phyloP scores from a whole-genome alignment of 768 basidiomycete species.

The Podaxis sp. region DNA sequence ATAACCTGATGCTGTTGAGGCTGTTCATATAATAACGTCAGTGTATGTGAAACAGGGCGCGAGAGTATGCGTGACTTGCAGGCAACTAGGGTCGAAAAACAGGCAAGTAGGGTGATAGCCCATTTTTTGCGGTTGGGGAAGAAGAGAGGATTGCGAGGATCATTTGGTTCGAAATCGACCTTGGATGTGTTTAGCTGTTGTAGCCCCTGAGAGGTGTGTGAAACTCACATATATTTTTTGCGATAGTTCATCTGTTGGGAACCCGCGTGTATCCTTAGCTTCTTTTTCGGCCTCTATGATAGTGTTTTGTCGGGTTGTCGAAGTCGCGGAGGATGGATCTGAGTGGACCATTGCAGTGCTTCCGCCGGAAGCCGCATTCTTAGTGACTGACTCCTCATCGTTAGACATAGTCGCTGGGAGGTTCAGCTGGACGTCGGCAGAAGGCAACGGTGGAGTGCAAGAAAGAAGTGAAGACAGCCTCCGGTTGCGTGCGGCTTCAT shows the following conservation, averaged over 20 bases:
- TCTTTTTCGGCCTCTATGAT: not conserved
- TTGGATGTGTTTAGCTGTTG: not conserved
- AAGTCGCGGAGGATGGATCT: not conserved
- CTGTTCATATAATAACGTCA: conserved; percentile 28
- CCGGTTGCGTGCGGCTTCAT: not conserved
- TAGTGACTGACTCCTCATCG: not conserved
- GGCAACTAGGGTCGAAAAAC: conserved; percentile 44
- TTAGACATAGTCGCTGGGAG: not conserved
- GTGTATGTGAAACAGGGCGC: not conserved
- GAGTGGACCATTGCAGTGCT: not conserved
- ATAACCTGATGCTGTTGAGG: conserved; percentile 50
- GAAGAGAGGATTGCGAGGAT: conserved; percentile 18
- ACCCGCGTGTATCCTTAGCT: not conserved
- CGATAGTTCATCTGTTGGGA: not conserved
- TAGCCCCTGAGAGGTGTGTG: not conserved
- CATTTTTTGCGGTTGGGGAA: conserved; percentile 34
- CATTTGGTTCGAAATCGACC: conserved; percentile 15
- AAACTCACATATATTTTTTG: conserved; percentile 6
- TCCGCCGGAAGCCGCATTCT: not conserved
- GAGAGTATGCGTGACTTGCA: conserved; percentile 36
- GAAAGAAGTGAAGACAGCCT: not conserved
- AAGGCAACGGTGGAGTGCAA: not conserved
- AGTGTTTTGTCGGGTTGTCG: not conserved
- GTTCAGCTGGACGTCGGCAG: not conserved
- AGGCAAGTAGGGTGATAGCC: conserved; percentile 43